Evolutionary conservation across 768 basidiomycete genomes (phyloP).

Genomic region (Tylopilus felleus): DNA sequence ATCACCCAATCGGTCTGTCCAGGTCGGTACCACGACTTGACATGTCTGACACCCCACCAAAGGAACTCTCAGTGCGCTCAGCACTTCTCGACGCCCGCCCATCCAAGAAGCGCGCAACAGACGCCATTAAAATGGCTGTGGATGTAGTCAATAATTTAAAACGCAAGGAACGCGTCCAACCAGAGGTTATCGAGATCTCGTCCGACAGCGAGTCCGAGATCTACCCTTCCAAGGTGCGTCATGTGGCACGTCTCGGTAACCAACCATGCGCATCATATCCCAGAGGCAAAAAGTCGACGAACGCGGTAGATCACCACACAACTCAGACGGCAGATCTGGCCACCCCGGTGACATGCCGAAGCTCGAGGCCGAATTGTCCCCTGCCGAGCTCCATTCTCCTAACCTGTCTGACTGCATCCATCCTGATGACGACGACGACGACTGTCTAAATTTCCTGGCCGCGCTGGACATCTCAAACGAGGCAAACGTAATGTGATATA

Average conservation of each 20-base stretch:
- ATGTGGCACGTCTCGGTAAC: not conserved
- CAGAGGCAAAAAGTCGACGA: slow-evolving; percentile 23
- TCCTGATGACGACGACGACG: slow-evolving; percentile 24
- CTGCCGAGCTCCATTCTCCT: slow-evolving; percentile 3
- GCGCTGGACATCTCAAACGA: slow-evolving; percentile 33
- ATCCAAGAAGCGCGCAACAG: slow-evolving; percentile 20
- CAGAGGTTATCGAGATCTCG: slow-evolving; percentile 24
- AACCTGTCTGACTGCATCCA: not conserved
- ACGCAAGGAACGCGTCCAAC: slow-evolving; percentile 14
- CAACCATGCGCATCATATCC: not conserved
- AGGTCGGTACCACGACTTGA: not conserved
- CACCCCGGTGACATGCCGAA: not conserved
- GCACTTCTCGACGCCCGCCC: slow-evolving; percentile 11
- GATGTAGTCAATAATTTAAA: slow-evolving; percentile 19
- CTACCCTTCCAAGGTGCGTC: slow-evolving; percentile 21
- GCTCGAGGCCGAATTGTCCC: slow-evolving; percentile 2
- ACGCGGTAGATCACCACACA: not conserved
- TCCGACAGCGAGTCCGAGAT: slow-evolving; percentile 31
- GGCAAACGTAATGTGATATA: slow-evolving; percentile 19
- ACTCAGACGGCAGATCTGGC: not conserved
- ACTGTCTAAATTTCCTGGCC: slow-evolving; percentile 21
- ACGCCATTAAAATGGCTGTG: slow-evolving; percentile 16
- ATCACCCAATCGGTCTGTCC: slow-evolving; percentile 21
- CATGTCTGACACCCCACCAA: slow-evolving; percentile 9
- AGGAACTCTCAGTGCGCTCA: slow-evolving; percentile 24